phyloP scores from a whole-genome alignment of 164 flowering plant species.

The Cinnamomum micranthum region DNA sequence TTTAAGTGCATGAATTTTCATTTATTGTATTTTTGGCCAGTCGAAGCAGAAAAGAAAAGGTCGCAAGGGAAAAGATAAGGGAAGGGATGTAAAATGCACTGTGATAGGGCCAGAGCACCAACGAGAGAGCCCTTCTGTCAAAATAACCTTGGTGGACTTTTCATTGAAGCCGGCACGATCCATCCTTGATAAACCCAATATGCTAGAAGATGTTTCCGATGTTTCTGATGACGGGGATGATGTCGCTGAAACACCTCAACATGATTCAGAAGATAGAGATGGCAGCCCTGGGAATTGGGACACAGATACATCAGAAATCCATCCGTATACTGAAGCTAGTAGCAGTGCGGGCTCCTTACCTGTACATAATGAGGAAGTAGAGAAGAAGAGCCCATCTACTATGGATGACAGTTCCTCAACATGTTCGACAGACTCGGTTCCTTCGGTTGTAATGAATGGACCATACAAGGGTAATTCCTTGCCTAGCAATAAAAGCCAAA shows the following conservation, averaged over 20 bases:
- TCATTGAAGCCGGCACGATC: conserved; percentile 33
- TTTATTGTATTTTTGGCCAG: conserved; percentile 25
- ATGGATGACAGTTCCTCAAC: conserved; percentile 99
- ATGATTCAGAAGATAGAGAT: conserved; percentile 82
- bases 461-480: conserved; percentile 47
- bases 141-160: conserved; percentile 22
- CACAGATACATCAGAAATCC: conserved; percentile 76
- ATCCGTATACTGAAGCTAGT: conserved; percentile 56
- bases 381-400: conserved; percentile 45
- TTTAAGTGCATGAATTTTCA: not conserved
- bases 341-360: conserved; percentile 42
- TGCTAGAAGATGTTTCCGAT: conserved; percentile 67
- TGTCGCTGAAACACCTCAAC: conserved; percentile 49
- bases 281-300: conserved; percentile 75
- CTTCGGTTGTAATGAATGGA: conserved; percentile 62
- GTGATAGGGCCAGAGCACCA: conserved; percentile 24
- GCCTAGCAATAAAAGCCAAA: conserved; percentile 37
- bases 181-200: conserved; percentile 47
- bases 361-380: conserved; percentile 52
- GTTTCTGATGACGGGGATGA: conserved; percentile 64
- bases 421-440: conserved; percentile 89
- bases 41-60: conserved; percentile 74
- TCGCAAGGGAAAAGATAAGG: conserved; percentile 80
- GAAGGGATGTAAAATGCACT: conserved; percentile 54
- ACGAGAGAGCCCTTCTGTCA: conserved; percentile 29